Evolutionary conservation across 148 eudicot genomes (phyloP), one percentile per base, ranked within the genome.

Genomic region (Rhododendron simsii): DNA sequence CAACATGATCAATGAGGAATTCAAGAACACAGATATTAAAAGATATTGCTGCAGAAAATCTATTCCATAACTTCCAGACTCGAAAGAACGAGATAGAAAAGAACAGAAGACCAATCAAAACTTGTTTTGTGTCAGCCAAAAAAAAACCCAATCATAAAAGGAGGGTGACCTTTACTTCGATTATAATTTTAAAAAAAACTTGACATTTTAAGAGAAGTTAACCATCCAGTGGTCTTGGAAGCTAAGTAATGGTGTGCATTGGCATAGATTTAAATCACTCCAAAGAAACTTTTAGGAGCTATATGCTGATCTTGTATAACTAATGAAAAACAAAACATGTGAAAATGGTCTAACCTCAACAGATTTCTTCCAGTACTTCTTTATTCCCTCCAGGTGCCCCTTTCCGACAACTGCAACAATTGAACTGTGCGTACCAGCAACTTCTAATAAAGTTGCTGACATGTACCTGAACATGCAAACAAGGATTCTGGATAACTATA

Each of bases 351-450:
- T 91, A 83, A 97, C 99, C 94, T 95, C 94, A 86, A 93, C 89
- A 85, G 98, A 95, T 77, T 93, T 94, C 78, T 90, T 87, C 99
- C 99, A 97, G 82, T 95, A 63, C 88, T 89, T 94, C 86, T 89
- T 91, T 80, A 97, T 95, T 76, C 99, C 99, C 81, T 91, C 94
- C 80, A 97, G 86, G 84, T 97, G 99, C 80, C 99, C 99, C 89
- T 92, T 97, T 63, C 99, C 99, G 39, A 97, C 98, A 88, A 97
- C 99, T 44, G 99, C 99, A 57, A 97, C 99, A 78, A 97, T 98
- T 71, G 99, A 94, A 82, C 90, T 91, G 89, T 93, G 95, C 90
- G 91, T 94, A 74, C 92, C 84, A 26, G 99, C 99, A 80, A 91
- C 88, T 91, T 80, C 90, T 35, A 92, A 89, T 86, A 97, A 90